These are phyloP conservation scores for Calonectria honghensis DNA, from an alignment of 2,329 filamentous ascomycete genomes.

Conservation along the genomic window DNA sequence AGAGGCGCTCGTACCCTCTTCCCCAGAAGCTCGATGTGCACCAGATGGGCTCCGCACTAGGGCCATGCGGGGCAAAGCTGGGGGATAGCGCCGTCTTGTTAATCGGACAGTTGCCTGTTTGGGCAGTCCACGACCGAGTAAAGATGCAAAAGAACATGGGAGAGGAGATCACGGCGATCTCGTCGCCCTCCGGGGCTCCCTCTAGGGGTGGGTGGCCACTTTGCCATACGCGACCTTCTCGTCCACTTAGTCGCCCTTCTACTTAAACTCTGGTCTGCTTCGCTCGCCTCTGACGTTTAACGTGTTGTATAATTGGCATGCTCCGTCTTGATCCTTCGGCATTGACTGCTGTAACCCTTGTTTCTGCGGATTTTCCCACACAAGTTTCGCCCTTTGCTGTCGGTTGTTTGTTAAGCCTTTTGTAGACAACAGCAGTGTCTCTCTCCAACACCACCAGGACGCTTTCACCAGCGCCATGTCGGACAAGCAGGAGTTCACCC, in stretches of 20 bases:
- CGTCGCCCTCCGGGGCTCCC: conserved; percentile 39
- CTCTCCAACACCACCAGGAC: neutral
- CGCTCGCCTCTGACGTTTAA: conserved; percentile 42
- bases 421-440: neutral
- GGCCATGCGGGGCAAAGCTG: conserved; percentile 55
- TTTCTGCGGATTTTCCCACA: conserved; percentile 13
- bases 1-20: conserved; percentile 33
- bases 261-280: conserved; percentile 51
- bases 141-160: conserved; percentile 53
- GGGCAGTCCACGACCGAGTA: conserved; percentile 51
- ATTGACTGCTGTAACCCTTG: conserved; percentile 31
- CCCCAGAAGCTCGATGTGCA: conserved; percentile 32
- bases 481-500: conserved; percentile 60
- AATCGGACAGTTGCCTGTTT: conserved; percentile 53
- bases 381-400: neutral
- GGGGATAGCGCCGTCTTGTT: conserved; percentile 50
- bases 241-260: conserved; percentile 37
- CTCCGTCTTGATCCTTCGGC: conserved; percentile 32
- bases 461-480: conserved; percentile 57
- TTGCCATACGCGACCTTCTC: conserved; percentile 32
- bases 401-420: conserved; percentile 3
- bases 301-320: conserved; percentile 27
- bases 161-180: conserved; percentile 52
- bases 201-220: conserved; percentile 34
- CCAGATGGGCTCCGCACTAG: conserved; percentile 28